Base-by-base conservation (phyloP, 2,329 filamentous ascomycete species). In the Calonectria henricotiae region DNA sequence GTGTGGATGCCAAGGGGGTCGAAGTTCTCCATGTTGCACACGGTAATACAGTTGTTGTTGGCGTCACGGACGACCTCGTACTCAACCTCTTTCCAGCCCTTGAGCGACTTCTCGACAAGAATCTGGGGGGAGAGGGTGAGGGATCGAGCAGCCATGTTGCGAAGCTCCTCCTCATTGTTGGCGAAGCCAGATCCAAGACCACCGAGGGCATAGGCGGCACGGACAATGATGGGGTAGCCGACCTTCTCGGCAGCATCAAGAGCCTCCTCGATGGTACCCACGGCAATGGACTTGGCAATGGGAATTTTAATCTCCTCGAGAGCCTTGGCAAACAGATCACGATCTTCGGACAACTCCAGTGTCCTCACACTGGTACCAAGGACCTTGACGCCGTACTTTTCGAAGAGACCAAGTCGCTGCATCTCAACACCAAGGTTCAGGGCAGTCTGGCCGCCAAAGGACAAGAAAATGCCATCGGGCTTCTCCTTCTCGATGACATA, bases 31-130 rank as follows among this genome's bases (percentile, higher is more conserved):
- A 84, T 84, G 79, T 84, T 98, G 89, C 96, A 98, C 77, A 98
- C 96, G 4, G 96, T 98, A 80, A 98, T 98, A 83, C 96, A 98
- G 89, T 99, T 99, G 89, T 98, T 97, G 83, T 94, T 92, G 65
- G 94, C 96, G 83, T 99, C 96, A 78, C 96, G 94, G 73, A 98
- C 96, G 68, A 98, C 96, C 85, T 98, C 96, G 80, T 98, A 99
- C 84, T 99, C 96, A 62, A 98, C 93, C 85, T 99, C 96, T 86
- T 99, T 99, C 96, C 96, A 99, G 83, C 96, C 96, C 88, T 98
- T 98, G 77, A 99, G 91, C 63, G 95, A 98, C 86, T 98, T 98
- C 88, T 99, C 96, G 69, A 99, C 95, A 81, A 99, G 85, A 79
- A 99, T 98, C 84, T 99, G 96, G 61, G 96, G 96, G 2, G 96